phyloP scores from a whole-genome alignment of 2,329 filamentous ascomycete species.

The Ustilaginoidea virens region DNA sequence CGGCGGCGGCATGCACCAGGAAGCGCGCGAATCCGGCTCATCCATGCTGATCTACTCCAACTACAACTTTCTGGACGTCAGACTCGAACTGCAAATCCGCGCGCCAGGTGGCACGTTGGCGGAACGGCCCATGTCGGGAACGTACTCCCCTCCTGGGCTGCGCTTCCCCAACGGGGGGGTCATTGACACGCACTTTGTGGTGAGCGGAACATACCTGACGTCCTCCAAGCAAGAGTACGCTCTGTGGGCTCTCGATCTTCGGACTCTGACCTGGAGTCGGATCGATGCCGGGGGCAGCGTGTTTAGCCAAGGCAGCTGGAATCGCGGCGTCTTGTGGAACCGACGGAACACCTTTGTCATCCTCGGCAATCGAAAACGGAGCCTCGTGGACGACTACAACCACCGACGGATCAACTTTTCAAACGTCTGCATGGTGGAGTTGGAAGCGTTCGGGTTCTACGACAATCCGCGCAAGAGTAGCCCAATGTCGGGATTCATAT shows the following conservation, averaged over 20 bases:
- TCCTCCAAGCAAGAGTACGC: conserved; percentile 98
- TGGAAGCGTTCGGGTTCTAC: conserved; percentile 94
- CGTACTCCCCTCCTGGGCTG: conserved; percentile 77
- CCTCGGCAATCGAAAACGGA: conserved; percentile 82
- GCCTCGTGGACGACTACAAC: conserved; percentile 94
- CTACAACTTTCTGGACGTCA: conserved; percentile 97
- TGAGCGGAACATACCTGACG: conserved; percentile 92
- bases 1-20: conserved; percentile 31
- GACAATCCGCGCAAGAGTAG: conserved; percentile 75
- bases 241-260: conserved; percentile 83
- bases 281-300: conserved; percentile 91
- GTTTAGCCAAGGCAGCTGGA: conserved; percentile 96
- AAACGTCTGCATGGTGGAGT: conserved; percentile 90
- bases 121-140: conserved; percentile 79
- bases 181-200: conserved; percentile 91
- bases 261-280: conserved; percentile 80
- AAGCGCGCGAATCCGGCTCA: conserved; percentile 39
- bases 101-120: conserved; percentile 67
- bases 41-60: conserved; percentile 97
- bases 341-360: conserved; percentile 92
- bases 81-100: conserved; percentile 82
- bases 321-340: conserved; percentile 85
- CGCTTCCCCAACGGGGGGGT: conserved; percentile 93
- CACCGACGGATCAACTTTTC: conserved; percentile 95
- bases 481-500: conserved; percentile 71